Conservation (phyloP, 345 rosid genomes). For the Lagerstroemia speciosa region DNA sequence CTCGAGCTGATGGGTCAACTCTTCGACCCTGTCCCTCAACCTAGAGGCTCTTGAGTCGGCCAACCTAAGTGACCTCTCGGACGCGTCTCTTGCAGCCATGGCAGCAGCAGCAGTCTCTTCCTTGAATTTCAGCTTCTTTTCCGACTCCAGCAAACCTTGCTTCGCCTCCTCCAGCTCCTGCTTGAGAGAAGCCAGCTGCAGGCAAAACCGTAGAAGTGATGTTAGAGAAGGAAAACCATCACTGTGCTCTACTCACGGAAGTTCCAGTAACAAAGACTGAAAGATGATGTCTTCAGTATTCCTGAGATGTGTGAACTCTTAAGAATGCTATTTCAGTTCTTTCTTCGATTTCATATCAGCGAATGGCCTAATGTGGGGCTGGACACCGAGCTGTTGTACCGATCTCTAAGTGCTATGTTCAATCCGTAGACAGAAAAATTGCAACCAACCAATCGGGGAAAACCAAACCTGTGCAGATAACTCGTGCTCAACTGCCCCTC, state of each 20-base stretch:
- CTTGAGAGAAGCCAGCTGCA: slow-evolving; percentile 55
- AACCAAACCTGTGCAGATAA: slow-evolving; percentile 55
- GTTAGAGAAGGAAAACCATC: too few relatives aligned
- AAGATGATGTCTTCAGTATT: too few relatives aligned
- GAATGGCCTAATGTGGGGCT: too few relatives aligned
- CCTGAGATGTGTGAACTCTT: too few relatives aligned
- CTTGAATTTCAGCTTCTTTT: slow-evolving; percentile 79
- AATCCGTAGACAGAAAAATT: neutral
- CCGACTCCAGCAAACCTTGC: too few relatives aligned
- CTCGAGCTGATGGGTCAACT: slow-evolving; percentile 71
- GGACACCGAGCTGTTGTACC: too few relatives aligned
- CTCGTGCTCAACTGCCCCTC: slow-evolving; percentile 85
- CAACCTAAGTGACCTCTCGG: slow-evolving; percentile 77
- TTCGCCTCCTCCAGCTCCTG: slow-evolving; percentile 83
- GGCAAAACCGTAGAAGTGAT: too few relatives aligned
- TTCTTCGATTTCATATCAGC: too few relatives aligned
- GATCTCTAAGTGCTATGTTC: neutral
- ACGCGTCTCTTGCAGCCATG: slow-evolving; percentile 98
- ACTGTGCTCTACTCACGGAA: too few relatives aligned
- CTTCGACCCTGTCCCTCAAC: slow-evolving; percentile 86
- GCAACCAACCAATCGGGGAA: neutral
- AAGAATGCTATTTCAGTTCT: too few relatives aligned
- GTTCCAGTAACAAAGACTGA: too few relatives aligned
- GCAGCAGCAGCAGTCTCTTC: slow-evolving; percentile 95
- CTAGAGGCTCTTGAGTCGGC: slow-evolving; percentile 84